These are phyloP conservation scores for Evernia prunastri DNA, from an alignment of 495 filamentous ascomycete species.

Conservation along the genomic window DNA sequence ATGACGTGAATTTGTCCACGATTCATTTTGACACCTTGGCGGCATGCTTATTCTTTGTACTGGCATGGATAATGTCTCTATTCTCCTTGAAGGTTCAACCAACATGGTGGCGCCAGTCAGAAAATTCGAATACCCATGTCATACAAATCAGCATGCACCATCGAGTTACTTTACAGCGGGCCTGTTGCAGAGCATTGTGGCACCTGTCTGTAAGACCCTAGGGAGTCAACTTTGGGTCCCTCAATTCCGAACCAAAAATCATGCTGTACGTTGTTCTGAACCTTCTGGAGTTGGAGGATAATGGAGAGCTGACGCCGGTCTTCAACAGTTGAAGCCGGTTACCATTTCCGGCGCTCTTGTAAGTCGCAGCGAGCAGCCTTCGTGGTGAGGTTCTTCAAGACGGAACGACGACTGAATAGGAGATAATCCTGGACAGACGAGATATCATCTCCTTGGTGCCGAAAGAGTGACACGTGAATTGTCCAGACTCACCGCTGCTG, in stretches of 20 bases:
- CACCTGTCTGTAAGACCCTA: background rate
- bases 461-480: background rate
- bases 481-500: background rate
- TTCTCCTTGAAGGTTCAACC: background rate
- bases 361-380: background rate
- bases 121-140: background rate
- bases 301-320: background rate
- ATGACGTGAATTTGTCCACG: conserved; percentile 21
- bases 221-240: background rate
- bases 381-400: background rate
- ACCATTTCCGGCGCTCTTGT: background rate
- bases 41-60: background rate
- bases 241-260: background rate
- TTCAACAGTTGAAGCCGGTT: background rate
- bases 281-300: background rate
- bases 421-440: background rate
- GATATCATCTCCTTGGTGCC: background rate
- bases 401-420: background rate
- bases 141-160: background rate
- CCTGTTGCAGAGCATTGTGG: background rate
- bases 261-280: background rate
- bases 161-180: background rate
- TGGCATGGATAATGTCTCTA: background rate
- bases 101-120: background rate
- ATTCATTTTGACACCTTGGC: background rate